Evolutionary conservation across 2,329 filamentous ascomycete species (phyloP), one percentile per base, ranked within the genome.

Genomic region (Cladosporium sp.): DNA sequence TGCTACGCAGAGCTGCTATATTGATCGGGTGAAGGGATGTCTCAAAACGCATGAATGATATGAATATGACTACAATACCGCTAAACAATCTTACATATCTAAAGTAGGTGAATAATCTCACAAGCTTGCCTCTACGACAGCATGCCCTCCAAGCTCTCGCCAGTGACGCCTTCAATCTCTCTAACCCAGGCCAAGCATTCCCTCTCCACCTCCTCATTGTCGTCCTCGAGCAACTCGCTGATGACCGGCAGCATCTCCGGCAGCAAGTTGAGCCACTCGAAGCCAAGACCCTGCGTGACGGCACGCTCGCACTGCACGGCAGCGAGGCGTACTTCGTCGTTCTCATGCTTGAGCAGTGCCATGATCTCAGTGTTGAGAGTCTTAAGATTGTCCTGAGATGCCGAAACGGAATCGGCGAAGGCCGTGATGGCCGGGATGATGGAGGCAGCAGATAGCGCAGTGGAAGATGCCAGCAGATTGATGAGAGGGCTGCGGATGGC

Each of bases 191-290:
- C 78, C 65, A 91, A 81, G 32, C 90, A 92, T 74, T 96, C 91
- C 64, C 83, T 77, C 74, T 99, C 93, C 19, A 99, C 92, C 22
- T 80, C 78, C 72, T 97, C 93, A 64, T 97, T 91, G 59, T 97
- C 93, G 67, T 99, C 93, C 66, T 99, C 93, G 72, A 96, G 86
- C 63, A 96, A 70, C 73, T 99, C 93, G 63, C 89, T 95, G 61
- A 99, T 96, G 57, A 92, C 89, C 17, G 95, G 92, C 67, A 99
- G 73, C 86, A 96, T 97, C 78, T 99, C 93, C 0, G 92, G 89
- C 65, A 97, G 69, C 74, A 95, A 80, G 1, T 84, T 81, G 53
- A 99, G 72, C 93, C 93, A 99, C 65, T 99, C 93, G 68, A 97
- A 91, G 53, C 91, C 91, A 20, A 97, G 72, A 42, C 82, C 77